Evolutionary conservation across 805 yeast species (phyloP).

Genomic region (Ogataea naganishii): DNA sequence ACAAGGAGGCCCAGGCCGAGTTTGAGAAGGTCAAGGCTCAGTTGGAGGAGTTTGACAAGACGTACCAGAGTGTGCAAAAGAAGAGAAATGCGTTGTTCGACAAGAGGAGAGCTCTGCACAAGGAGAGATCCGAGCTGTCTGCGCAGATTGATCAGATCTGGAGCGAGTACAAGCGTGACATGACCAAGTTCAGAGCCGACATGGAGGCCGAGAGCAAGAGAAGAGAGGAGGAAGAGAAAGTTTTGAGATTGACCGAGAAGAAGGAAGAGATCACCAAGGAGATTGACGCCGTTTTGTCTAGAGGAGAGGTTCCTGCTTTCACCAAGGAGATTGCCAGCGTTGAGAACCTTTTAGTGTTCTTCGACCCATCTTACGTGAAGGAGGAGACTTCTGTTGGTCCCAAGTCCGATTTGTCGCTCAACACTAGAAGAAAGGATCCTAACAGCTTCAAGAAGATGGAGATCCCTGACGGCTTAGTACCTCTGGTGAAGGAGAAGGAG

Average conservation of each 20-base stretch:
- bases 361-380: conserved; percentile 72
- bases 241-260: conserved; percentile 38
- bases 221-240: conserved; percentile 63
- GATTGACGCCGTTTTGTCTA: conserved; percentile 65
- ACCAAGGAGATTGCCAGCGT: conserved; percentile 68
- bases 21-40: conserved; percentile 63
- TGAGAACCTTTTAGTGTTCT: conserved; percentile 59
- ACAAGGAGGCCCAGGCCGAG: conserved; percentile 55
- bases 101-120: conserved; percentile 59
- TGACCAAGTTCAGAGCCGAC: conserved; percentile 58
- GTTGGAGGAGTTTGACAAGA: conserved; percentile 55
- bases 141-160: conserved; percentile 59
- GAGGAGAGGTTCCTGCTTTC: conserved; percentile 75
- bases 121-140: conserved; percentile 62
- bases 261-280: conserved; percentile 40
- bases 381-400: conserved; percentile 26
- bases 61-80: conserved; percentile 53
- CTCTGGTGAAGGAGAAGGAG: conserved; percentile 55
- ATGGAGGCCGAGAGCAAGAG: conserved; percentile 61
- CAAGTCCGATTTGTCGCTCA: conserved; percentile 3
- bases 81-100: conserved; percentile 57
- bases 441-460: conserved; percentile 40
- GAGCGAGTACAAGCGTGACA: conserved; percentile 68
- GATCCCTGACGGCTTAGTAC: conserved; percentile 54
- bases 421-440: conserved; percentile 1